These are phyloP conservation scores for Apiospora hydei DNA, from an alignment of 2,329 filamentous ascomycete species.

Conservation along the genomic window DNA sequence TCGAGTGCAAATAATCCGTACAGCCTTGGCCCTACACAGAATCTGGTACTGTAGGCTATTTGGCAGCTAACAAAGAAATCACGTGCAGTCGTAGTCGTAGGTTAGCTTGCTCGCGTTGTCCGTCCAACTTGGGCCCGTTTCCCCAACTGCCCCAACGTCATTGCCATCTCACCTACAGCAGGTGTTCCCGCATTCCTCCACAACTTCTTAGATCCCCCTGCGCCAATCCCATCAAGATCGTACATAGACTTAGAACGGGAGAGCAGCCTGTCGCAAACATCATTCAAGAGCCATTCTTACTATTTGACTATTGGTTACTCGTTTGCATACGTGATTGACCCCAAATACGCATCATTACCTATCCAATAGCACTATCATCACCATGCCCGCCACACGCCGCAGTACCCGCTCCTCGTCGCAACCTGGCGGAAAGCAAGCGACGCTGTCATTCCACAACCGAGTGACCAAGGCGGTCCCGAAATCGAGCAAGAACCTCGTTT, in stretches of 20 bases:
- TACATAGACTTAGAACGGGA: neutral
- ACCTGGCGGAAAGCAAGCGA: constrained; percentile 57
- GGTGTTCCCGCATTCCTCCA: constrained; percentile 2
- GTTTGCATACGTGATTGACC: neutral
- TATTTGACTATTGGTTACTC: neutral
- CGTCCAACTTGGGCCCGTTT: constrained; percentile 25
- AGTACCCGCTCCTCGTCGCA: constrained; percentile 41
- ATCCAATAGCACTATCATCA: neutral
- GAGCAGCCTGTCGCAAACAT: neutral
- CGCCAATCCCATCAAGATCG: constrained; percentile 10
- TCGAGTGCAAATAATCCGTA: neutral
- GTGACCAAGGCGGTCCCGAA: constrained; percentile 62
- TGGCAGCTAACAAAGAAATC: constrained; percentile 20
- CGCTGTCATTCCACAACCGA: constrained; percentile 63
- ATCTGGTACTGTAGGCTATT: neutral
- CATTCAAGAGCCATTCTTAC: neutral
- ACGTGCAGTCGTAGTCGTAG: constrained; percentile 26
- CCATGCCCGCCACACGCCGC: constrained; percentile 28
- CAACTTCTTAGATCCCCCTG: neutral
- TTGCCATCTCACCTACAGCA: constrained; percentile 10
- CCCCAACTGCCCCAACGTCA: constrained; percentile 25
- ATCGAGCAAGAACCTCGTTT: constrained; percentile 49
- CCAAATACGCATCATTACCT: neutral
- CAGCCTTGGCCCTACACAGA: neutral
- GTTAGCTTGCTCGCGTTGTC: constrained; percentile 28